These are phyloP conservation scores for Tylopilus sp. DNA, from an alignment of 1,284 basidiomycete genomes.

Conservation along the genomic window DNA sequence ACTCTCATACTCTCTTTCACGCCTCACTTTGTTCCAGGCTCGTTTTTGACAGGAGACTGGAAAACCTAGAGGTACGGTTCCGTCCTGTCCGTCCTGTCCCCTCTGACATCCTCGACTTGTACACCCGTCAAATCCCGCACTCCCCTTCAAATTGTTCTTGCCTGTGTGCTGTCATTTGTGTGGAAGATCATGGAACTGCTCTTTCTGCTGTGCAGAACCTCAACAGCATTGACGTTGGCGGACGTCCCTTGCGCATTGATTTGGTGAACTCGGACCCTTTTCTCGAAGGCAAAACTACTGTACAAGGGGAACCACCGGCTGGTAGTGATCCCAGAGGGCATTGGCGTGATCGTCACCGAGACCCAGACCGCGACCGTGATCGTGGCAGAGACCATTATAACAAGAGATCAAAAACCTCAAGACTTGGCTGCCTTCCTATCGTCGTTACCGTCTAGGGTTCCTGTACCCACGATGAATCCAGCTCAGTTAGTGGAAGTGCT, in stretches of 20 bases:
- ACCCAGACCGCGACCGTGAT: conserved; percentile 28
- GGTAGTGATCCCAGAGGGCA: conserved; percentile 61
- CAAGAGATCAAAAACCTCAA: conserved; percentile 42
- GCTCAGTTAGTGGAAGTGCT: conserved; percentile 95
- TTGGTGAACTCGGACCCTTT: conserved; percentile 73
- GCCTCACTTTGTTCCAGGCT: conserved; percentile 63
- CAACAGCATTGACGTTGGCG: conserved; percentile 85
- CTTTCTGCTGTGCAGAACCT: conserved; percentile 88
- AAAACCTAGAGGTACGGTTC: conserved; percentile 92
- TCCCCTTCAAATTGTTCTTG: conserved; percentile 21
- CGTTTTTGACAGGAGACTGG: conserved; percentile 97
- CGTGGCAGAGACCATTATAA: conserved; percentile 43
- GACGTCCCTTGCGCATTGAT: conserved; percentile 88
- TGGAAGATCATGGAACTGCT: conserved; percentile 90
- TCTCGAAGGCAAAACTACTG: conserved; percentile 72
- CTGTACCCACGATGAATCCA: conserved; percentile 82
- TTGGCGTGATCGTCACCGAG: conserved; percentile 59
- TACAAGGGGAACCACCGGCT: conserved; percentile 57
- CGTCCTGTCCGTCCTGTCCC: not conserved
- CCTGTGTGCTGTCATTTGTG: conserved; percentile 24
- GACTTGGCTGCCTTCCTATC: conserved; percentile 70
- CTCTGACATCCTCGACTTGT: conserved; percentile 3
- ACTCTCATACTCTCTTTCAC: conserved; percentile 3
- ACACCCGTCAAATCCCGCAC: conserved; percentile 17
- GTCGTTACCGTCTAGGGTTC: conserved; percentile 82